A percentile compares a stretch with the other conserved stretches of the same genome.
Evolutionary conservation across 352 stramenopile species (phyloP).

Genomic region (Pythium inflatum): DNA sequence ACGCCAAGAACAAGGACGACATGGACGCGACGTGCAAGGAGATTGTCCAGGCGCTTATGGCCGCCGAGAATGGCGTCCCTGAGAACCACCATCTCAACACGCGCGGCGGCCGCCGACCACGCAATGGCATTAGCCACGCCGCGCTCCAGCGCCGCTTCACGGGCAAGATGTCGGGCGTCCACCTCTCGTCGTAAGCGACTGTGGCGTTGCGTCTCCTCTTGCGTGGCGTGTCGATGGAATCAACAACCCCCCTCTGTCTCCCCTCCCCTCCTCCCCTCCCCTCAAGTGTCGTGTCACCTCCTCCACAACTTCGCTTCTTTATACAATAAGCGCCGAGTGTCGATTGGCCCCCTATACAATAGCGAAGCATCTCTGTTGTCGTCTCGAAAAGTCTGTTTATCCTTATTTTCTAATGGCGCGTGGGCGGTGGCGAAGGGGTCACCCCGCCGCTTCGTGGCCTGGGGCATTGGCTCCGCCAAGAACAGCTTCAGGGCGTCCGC

Average conservation of each 20-base stretch:
- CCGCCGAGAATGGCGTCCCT: conserved; percentile 63
- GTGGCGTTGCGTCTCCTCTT: too few relatives aligned
- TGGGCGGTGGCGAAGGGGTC: not conserved
- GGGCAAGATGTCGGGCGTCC: conserved; percentile 84
- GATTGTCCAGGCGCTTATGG: conserved; percentile 71
- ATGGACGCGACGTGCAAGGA: conserved; percentile 72
- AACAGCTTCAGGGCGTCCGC: too few relatives aligned
- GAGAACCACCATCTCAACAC: conserved; percentile 77
- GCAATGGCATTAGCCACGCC: conserved; percentile 73
- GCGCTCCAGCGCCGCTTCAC: conserved; percentile 80
- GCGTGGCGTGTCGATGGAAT: too few relatives aligned
- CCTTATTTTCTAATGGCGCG: not conserved
- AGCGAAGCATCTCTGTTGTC: not conserved
- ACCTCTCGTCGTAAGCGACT: too few relatives aligned
- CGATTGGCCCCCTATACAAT: conserved; percentile 18
- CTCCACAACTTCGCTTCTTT: not conserved
- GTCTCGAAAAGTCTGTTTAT: not conserved
- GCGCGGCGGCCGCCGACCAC: conserved; percentile 55
- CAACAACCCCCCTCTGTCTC: too few relatives aligned
- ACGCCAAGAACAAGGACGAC: conserved; percentile 84
- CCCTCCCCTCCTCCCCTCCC: not conserved
- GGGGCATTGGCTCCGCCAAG: too few relatives aligned
- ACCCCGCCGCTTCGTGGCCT: too few relatives aligned
- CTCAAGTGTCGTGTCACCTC: not conserved
- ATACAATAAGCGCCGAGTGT: not conserved